Evolutionary conservation across 352 stramenopile species (phyloP), one percentile per base, ranked within the genome.

Genomic region (Phytopythium chamaehyphon): DNA sequence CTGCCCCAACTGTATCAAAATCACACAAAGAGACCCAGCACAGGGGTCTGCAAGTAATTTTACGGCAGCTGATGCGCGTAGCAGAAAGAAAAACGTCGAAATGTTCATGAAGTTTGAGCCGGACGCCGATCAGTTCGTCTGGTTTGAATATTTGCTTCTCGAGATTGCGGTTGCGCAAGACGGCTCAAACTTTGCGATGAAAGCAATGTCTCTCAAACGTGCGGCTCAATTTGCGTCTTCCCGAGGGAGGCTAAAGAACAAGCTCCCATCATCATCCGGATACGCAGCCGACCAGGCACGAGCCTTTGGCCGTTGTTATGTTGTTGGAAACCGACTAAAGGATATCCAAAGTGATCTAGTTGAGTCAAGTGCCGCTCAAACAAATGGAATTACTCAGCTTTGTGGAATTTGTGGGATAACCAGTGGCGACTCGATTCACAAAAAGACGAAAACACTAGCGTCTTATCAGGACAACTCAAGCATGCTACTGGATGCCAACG

Each of bases 101-200:
- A 48, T 86, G 22, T 70, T 69, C 48, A 40, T 86, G 55, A 83
- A 73, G 16, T 42, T 85, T 7, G 49, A 62, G 19, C 45, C 65
- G 21, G 76, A 85, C 23, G 39, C 49, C 22, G 73, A 89, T 23
- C 54, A 69, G 1, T 84, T 83, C 31, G 35, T 71, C 24, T 89
- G 75, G 78, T 87, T 81, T 39, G 55, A 66, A 10, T 49, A 86
- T 36, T 51, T 89, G 2, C 60, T 67, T 6, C 63, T 89, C 33
- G 78, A 89, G 54, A 69, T 66, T 9, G 66, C 48, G 1, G 47
- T 89, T 36, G 66, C 71, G 0, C 73, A 81, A 50, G 70, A 76
- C 53, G 78, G 70, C 18, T 15, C 54, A 0, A 47, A 31, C 26
- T 84, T 74, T 31, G 64, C 75, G 6, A 47, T 88, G 22, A 61